Base-by-base conservation (phyloP, 1,284 basidiomycete species). In the Wolfiporia cocos region DNA sequence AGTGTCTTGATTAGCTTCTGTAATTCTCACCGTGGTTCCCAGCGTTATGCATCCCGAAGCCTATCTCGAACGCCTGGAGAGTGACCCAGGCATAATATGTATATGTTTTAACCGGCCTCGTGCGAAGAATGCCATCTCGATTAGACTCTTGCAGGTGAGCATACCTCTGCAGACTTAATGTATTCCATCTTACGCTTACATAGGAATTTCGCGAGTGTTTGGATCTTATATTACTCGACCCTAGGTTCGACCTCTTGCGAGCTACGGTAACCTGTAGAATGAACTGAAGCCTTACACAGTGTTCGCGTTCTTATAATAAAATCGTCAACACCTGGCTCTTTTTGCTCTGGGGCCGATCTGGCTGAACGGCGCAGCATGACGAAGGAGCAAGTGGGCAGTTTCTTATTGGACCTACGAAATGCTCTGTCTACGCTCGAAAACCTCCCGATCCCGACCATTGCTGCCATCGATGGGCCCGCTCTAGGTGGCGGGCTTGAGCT, bases 261-360 rank as follows among this genome's bases (percentile, higher is more conserved):
- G 10, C 38, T 17, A 45, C 48, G 10, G 31, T 26, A 6, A 19
- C 21, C n/a, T n/a, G n/a, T n/a, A n/a, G n/a, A 7, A 17, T 22
- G 20, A 11, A 15, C 17, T 22, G 20, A 18, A 39, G 4, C n/a
- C 15, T 40, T 33, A 41, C 29, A 34, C 39, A 87, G 85, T 41
- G 70, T 86, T 20, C 84, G 91, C 43, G 77, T 87, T 0, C 72
- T 95, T 48, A 80, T 96, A 43, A 58, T 95, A 14, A 77, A 82
- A 42, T 92, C 92, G 2, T 76, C 84, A 0, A 76, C 77, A 0
- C 55, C 71, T 10, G 80, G 80, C n/a, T 76, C 86, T 2, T 96
- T 95, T 66, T 97, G 93, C 60, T 86, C 93, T 15, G 93, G 94
- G 5, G 93, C 93, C 7, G 93, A 97, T 63, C 78, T 97, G 37